Conservation (phyloP, 164 flowering plant species). For the Warburgia ugandensis region DNA sequence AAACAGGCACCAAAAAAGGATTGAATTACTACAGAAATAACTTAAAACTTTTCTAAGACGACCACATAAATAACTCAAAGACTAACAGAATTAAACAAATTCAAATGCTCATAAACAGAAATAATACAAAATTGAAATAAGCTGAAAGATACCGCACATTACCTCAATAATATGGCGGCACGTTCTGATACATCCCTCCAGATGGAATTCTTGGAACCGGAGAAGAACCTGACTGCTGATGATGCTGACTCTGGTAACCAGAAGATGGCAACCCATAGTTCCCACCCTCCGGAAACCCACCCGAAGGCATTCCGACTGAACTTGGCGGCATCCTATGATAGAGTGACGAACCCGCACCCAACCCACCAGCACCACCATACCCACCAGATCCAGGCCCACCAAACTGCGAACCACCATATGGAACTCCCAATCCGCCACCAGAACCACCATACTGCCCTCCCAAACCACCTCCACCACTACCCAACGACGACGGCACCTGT, state of each 20-base stretch:
- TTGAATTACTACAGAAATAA: no score
- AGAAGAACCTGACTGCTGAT: slow-evolving; percentile 52
- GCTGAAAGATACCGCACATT: no score
- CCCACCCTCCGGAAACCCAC: slow-evolving; percentile 50
- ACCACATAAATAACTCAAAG: no score
- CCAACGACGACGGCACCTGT: slow-evolving; percentile 39
- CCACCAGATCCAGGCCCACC: slow-evolving; percentile 15
- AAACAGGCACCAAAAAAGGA: no score
- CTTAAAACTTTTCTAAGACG: no score
- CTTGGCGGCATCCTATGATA: slow-evolving; percentile 61
- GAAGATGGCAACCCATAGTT: slow-evolving; percentile 46
- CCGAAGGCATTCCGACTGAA: slow-evolving; percentile 52
- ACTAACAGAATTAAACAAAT: no score
- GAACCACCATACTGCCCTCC: slow-evolving; percentile 27
- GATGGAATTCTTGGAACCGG: slow-evolving; percentile 71
- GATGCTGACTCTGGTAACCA: slow-evolving; percentile 48
- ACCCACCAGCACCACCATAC: slow-evolving; percentile 21
- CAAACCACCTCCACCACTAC: no score
- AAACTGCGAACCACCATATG: slow-evolving; percentile 11
- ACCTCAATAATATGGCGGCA: slow-evolving; percentile 78
- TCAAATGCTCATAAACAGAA: no score
- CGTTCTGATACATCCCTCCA: slow-evolving; percentile 60
- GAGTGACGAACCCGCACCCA: slow-evolving; percentile 33
- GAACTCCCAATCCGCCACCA: slow-evolving; percentile 26
- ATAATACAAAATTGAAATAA: neutral